A percentile compares a stretch with the other conserved stretches of the same genome.
Evolutionary conservation across 345 rosid genomes (phyloP).

Genomic region (Linum tenue): DNA sequence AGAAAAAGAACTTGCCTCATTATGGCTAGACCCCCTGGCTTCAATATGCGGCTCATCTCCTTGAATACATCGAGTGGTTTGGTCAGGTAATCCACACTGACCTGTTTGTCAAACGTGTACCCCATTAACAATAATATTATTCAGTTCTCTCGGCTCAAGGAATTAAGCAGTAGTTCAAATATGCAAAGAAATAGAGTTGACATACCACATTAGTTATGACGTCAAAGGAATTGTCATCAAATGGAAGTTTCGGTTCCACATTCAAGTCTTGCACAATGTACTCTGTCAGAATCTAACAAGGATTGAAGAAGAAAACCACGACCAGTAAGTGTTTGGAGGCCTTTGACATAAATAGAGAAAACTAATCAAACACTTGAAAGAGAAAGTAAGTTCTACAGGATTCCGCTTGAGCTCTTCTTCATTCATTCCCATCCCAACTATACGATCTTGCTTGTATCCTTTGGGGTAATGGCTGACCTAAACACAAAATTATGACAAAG

Average conservation of each 20-base stretch:
- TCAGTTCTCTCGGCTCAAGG: too few species aligned
- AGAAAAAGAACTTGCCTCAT: conserved; percentile 46
- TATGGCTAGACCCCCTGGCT: conserved; percentile 75
- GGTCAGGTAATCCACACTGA: conserved; percentile 78
- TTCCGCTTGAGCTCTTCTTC: conserved; percentile 78
- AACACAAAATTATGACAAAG: conserved; percentile 9
- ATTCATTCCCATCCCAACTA: conserved; percentile 80
- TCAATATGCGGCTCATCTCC: conserved; percentile 70
- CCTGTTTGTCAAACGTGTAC: conserved; percentile 30
- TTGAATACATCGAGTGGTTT: conserved; percentile 75
- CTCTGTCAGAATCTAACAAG: conserved; percentile 7
- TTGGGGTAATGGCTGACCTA: conserved; percentile 83
- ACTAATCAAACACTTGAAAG: neutral
- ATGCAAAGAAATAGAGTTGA: conserved; percentile 4
- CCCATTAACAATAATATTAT: neutral
- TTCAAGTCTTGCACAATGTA: conserved; percentile 79
- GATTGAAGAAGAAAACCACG: neutral
- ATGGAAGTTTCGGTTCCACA: conserved; percentile 61
- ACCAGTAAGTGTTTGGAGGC: neutral
- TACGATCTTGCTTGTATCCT: conserved; percentile 76
- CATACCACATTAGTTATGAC: conserved; percentile 79
- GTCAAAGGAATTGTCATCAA: conserved; percentile 74
- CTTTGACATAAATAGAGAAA: neutral
- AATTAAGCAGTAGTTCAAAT: neutral
- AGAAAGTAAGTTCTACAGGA: conserved; percentile 30